These are phyloP conservation scores for Apiotrichum siamense DNA, from an alignment of 1,284 basidiomycete species.

Conservation along the genomic window DNA sequence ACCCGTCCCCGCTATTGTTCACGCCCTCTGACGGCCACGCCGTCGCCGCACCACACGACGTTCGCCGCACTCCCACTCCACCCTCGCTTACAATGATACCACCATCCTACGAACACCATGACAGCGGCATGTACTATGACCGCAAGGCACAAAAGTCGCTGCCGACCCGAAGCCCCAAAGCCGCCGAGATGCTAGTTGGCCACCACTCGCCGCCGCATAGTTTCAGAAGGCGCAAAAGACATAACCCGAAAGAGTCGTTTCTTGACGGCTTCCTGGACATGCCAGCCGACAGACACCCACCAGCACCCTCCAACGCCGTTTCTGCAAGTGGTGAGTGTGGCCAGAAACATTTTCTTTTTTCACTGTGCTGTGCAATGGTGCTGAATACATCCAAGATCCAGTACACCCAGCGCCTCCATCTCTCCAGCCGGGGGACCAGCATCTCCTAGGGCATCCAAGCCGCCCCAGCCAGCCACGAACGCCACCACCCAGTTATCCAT, in stretches of 20 bases:
- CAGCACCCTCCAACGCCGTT: background rate
- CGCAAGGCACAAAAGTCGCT: background rate
- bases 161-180: background rate
- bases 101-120: background rate
- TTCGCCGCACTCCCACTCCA: background rate
- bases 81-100: background rate
- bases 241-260: background rate
- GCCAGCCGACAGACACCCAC: background rate
- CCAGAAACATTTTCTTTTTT: background rate
- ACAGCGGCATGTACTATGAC: background rate
- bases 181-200: background rate
- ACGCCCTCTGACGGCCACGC: background rate
- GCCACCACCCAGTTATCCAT: slow-evolving; percentile 1
- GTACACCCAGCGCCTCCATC: background rate
- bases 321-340: background rate
- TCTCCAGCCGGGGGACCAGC: too few species aligned
- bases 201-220: background rate
- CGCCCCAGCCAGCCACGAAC: background rate
- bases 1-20: background rate
- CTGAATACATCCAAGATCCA: too few species aligned
- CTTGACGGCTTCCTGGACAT: background rate
- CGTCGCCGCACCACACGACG: background rate
- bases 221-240: background rate
- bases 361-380: background rate
- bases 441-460: too few species aligned